A percentile compares a stretch with the other conserved stretches of the same genome.
These are phyloP conservation scores for Metarhizium anisopliae DNA, from an alignment of 2,329 filamentous ascomycete species.

Conservation along the genomic window DNA sequence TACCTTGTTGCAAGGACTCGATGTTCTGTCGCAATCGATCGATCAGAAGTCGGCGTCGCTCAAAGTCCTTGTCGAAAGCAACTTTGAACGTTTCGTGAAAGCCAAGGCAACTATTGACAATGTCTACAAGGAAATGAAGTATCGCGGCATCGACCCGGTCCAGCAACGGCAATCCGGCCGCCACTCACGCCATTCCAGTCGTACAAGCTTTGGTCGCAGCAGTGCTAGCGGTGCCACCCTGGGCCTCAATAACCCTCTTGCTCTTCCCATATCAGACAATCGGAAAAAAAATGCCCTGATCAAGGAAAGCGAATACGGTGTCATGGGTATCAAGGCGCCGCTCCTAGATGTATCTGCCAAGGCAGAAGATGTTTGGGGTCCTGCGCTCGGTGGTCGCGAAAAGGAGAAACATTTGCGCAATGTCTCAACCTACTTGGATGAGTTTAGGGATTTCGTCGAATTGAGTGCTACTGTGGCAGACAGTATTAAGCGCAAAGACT, in stretches of 20 bases:
- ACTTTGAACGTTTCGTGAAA: slow-evolving; percentile 95
- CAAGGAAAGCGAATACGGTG: slow-evolving; percentile 88
- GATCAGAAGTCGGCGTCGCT: slow-evolving; percentile 96
- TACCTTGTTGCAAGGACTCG: slow-evolving; percentile 69
- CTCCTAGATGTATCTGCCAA: slow-evolving; percentile 86
- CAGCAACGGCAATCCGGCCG: slow-evolving; percentile 29
- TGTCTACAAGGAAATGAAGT: slow-evolving; percentile 98
- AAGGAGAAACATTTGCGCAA: slow-evolving; percentile 81
- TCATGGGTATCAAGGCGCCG: slow-evolving; percentile 79
- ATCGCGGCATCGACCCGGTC: slow-evolving; percentile 46
- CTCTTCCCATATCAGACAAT: slow-evolving; percentile 39
- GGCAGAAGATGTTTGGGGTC: slow-evolving; percentile 95
- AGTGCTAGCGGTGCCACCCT: slow-evolving; percentile 25
- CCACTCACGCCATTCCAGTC: slow-evolving; percentile 61
- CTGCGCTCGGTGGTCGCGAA: slow-evolving; percentile 81
- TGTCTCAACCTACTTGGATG: slow-evolving; percentile 66
- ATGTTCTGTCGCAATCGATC: slow-evolving; percentile 82
- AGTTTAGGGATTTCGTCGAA: slow-evolving; percentile 74
- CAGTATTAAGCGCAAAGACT: slow-evolving; percentile 83
- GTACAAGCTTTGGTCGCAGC: slow-evolving; percentile 53
- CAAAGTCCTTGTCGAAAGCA: slow-evolving; percentile 92
- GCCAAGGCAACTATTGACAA: slow-evolving; percentile 98
- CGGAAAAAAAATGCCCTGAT: slow-evolving; percentile 80
- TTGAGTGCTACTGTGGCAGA: slow-evolving; percentile 69
- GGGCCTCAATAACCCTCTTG: slow-evolving; percentile 28